Percentiles rank a stretch among this genome's conserved stretches.
phyloP scores from a whole-genome alignment of 192 early-diverging fungal genomes.

The Endogone sp. region DNA sequence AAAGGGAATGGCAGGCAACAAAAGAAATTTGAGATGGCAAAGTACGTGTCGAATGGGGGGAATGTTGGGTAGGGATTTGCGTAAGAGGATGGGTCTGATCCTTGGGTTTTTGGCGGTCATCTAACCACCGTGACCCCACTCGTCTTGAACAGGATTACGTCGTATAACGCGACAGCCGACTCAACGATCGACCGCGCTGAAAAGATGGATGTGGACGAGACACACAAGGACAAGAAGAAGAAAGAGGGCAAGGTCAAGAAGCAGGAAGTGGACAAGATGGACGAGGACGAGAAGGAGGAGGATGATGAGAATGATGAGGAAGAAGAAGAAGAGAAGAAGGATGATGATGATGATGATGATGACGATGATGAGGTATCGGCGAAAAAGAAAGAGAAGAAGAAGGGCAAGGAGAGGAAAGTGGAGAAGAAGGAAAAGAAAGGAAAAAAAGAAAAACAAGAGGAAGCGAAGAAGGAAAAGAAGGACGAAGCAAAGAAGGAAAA shows the following conservation, averaged over 20 bases:
- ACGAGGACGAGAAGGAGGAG: conserved; percentile 23
- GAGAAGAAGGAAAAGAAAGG: conserved; percentile 49
- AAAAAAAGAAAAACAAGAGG: conserved; percentile 22
- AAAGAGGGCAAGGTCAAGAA: conserved; percentile 9
- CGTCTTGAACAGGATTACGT: too few species aligned
- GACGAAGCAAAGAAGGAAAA: conserved; percentile 18
- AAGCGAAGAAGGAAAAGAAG: conserved; percentile 3
- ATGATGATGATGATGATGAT: conserved; percentile 34
- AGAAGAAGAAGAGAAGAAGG: conserved; percentile 30
- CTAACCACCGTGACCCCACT: too few species aligned
- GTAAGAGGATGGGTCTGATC: too few species aligned
- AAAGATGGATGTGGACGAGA: conserved; percentile 6
- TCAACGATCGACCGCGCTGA: conserved; percentile 28
- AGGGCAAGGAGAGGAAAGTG: conserved; percentile 50
- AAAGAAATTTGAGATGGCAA: conserved; percentile 52
- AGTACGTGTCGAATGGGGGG: too few species aligned
- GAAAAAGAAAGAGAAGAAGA: conserved; percentile 38
- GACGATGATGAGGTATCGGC: conserved; percentile 38
- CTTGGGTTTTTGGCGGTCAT: too few species aligned
- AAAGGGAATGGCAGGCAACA: conserved; percentile 59
- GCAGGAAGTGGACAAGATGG: conserved; percentile 22
- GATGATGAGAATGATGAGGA: conserved; percentile 43
- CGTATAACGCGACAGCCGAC: conserved; percentile 35
- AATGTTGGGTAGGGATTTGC: too few species aligned
- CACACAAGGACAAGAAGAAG: conserved; percentile 15